Evolutionary conservation across 768 basidiomycete genomes (phyloP), one percentile per base, ranked within the genome.

Genomic region (Pleurotus giganteus): DNA sequence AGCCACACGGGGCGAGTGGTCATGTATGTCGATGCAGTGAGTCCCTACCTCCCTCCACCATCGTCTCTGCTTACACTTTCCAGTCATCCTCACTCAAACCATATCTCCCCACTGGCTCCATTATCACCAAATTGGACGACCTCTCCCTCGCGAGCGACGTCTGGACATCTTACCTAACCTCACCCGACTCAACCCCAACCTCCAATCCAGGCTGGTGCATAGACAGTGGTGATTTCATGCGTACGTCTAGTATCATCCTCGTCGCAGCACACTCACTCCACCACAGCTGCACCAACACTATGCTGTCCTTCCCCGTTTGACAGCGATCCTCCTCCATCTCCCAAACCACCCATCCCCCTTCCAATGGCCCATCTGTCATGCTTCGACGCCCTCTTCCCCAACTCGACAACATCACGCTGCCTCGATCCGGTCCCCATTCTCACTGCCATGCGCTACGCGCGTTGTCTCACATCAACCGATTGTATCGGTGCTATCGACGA

Each of bases 101-200:
- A 0, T 76, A 89, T 63, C 68, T 94, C 13, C 70, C 73, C 1
- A 60, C 74, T 9, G 87, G 87, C 4, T 72, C 82, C 2, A 60
- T 92, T 4, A 74, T 94, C 46, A 84, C 81, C 3, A 69, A 74
- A 42, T 61, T 94, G 19, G 88, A 93, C 57, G 92, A 94, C 65
- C 66, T 69, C 1, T 45, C 69, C 0, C 70, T 92, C 31, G 73
- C 58, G 34, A 57, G 67, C 21, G 70, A 80, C 60, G 55, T 64
- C 0, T 86, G 87, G 89, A 65, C 67, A 17, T 41, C 64, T 7
- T 79, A 80, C 62, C 70, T 88, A 9, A 62, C 60, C 12, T 57
- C 31, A 61, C 67, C 43, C 50, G n/a, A 28, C 41, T 19, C 50
- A 47, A 34, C 39, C 32, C 37, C 32, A 32, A 17, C 46, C 29